Evolutionary conservation across 352 stramenopile species (phyloP).

Genomic region (Phytophthora ramorum): DNA sequence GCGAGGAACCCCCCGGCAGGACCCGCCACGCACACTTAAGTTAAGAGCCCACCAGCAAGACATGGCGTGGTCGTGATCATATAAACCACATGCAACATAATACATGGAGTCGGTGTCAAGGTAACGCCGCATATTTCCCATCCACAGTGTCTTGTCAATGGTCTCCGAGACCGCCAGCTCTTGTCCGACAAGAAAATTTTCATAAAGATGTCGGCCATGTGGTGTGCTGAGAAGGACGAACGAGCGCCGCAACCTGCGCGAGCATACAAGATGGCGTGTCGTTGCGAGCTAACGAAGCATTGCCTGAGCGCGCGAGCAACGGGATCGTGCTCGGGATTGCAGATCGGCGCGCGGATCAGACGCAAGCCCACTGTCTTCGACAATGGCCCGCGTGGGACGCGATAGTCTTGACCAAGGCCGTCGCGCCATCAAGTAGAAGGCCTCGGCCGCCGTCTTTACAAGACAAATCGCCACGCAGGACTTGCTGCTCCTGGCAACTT

Average conservation of each 20-base stretch:
- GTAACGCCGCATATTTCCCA: slow-evolving; percentile 6
- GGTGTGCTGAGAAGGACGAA: slow-evolving; percentile 1
- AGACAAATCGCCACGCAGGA: slow-evolving; percentile 5
- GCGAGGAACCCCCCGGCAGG: slow-evolving; percentile 2
- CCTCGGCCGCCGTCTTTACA: slow-evolving; percentile 9
- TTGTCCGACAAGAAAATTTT: slow-evolving; percentile 37
- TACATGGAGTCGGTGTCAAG: slow-evolving; percentile 15
- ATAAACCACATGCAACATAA: slow-evolving; percentile 19
- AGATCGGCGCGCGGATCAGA: slow-evolving; percentile 7
- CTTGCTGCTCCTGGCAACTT: neutral
- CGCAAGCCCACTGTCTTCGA: slow-evolving; percentile 27
- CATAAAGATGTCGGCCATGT: slow-evolving; percentile 35
- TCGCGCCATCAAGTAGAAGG: neutral
- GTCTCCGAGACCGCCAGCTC: too few species aligned
- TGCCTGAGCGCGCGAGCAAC: neutral
- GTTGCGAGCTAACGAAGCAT: too few species aligned
- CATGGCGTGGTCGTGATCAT: slow-evolving; percentile 21
- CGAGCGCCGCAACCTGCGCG: slow-evolving; percentile 18
- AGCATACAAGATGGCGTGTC: slow-evolving; percentile 9
- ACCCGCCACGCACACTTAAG: slow-evolving; percentile 28
- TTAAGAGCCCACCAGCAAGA: slow-evolving; percentile 38
- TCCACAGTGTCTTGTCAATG: slow-evolving; percentile 1
- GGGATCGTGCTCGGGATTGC: slow-evolving; percentile 18
- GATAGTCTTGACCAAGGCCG: neutral
- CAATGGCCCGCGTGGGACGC: neutral